Conservation (phyloP, 176 grass and related monocot genomes). For the Musa schizocarpa region DNA sequence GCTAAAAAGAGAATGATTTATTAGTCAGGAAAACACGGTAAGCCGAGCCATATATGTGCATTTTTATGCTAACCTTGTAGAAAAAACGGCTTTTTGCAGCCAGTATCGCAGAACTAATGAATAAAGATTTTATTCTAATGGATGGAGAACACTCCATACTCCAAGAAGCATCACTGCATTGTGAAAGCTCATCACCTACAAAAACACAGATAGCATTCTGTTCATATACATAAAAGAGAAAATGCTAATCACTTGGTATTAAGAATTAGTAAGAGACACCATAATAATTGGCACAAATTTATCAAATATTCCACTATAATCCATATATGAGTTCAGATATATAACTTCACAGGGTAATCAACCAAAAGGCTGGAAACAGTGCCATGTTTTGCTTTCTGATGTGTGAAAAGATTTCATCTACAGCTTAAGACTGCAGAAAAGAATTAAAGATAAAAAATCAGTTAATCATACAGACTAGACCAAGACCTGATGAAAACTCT, state of each 20-base stretch:
- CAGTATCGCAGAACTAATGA: constrained; percentile 20
- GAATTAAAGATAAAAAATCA: background rate
- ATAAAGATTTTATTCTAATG: constrained; percentile 6
- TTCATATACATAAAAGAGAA: background rate
- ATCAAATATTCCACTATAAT: background rate
- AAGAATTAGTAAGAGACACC: too few relatives aligned
- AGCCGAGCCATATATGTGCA: background rate
- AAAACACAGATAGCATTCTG: background rate
- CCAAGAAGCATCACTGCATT: constrained; percentile 23
- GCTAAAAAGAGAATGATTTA: background rate
- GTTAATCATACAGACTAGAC: background rate
- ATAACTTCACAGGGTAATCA: background rate
- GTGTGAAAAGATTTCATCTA: too few relatives aligned
- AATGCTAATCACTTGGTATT: too few relatives aligned
- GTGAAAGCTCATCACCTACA: constrained; percentile 23
- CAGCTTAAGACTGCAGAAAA: background rate
- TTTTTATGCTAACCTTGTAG: constrained; percentile 11
- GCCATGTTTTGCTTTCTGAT: background rate
- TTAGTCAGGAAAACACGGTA: background rate
- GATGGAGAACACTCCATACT: constrained; percentile 13
- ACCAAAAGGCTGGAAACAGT: background rate
- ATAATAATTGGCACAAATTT: too few relatives aligned
- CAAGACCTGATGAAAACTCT: constrained; percentile 13
- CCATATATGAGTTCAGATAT: background rate
- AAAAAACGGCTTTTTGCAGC: constrained; percentile 26